Evolutionary conservation across 768 basidiomycete species (phyloP), one percentile per base, ranked within the genome.

Genomic region (Postia placenta): DNA sequence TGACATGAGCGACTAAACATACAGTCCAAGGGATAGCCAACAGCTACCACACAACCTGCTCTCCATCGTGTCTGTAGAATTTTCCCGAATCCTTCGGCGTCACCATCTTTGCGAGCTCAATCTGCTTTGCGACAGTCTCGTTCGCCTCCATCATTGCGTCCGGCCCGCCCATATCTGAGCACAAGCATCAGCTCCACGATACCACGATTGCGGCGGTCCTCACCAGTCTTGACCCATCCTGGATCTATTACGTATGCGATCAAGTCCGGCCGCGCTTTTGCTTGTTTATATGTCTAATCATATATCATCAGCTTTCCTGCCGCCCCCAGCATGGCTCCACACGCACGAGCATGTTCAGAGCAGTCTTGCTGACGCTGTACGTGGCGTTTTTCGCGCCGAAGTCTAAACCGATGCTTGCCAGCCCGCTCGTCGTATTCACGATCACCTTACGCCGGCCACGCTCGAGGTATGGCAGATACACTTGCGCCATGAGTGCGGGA

Each of bases 211-310:
- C 17, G 5, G 17, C 7, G 11, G 9, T 7, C 52, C 56, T 51
- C 30, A 68, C 69, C 63, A 24, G 67, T 69, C 56, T 70, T 68
- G 7, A 69, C 67, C 69, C 70, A 71, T 17, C 69, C 69, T 4
- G 71, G 70, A 39, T 67, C 65, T 6, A 68, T 24, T 17, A 62
- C 58, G 28, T 69, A 55, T 1, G 59, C 53, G 5, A 66, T 67
- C 17, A 69, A 44, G 46, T 69, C 64, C 0, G 65, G 63, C 25
- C 62, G 59, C 36, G 62, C 67, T 43, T 56, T 65, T 14, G 64
- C 57, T 49, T 69, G 67, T 56, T 72, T 72, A 45, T 66, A 66
- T 15, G 66, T 67, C 68, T 69, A 22, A 5, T 6, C 35, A 40
- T 26, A 11, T n/a, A n/a, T n/a, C n/a, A n/a, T 22, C 42, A 27